phyloP scores from a whole-genome alignment of 768 basidiomycete species.

The Suillus plorans region DNA sequence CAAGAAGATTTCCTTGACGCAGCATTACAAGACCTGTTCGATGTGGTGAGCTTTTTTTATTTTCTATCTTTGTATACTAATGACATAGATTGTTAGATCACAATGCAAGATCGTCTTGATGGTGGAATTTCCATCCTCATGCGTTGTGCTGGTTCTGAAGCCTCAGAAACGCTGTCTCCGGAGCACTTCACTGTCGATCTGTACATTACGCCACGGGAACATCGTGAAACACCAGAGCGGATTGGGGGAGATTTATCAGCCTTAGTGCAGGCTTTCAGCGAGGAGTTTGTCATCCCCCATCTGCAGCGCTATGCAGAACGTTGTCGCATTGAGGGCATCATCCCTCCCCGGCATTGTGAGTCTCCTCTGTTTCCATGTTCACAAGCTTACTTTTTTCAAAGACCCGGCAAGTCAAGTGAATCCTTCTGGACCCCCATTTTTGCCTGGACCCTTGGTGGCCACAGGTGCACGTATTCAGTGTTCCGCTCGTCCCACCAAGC shows the following conservation, averaged over 20 bases:
- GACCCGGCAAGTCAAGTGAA: background rate
- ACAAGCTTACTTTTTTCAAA: background rate
- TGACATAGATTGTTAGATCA: background rate
- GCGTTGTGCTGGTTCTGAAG: background rate
- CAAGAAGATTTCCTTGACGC: background rate
- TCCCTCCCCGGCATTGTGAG: background rate
- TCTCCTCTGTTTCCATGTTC: background rate
- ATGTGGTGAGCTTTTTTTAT: background rate
- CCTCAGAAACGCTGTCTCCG: background rate
- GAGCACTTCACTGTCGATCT: background rate
- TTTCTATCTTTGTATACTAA: background rate
- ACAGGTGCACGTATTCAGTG: background rate
- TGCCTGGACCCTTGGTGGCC: background rate
- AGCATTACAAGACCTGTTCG: background rate
- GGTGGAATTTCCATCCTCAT: background rate
- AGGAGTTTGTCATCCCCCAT: background rate
- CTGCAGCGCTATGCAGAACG: background rate
- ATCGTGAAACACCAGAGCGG: background rate
- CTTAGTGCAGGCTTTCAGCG: background rate
- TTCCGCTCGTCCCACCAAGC: background rate
- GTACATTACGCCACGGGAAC: background rate
- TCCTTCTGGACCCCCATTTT: background rate
- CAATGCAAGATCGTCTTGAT: background rate
- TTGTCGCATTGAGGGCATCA: background rate
- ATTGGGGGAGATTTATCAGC: background rate